Base-by-base conservation (phyloP, 768 basidiomycete genomes). In the Termitomyces heimii region DNA sequence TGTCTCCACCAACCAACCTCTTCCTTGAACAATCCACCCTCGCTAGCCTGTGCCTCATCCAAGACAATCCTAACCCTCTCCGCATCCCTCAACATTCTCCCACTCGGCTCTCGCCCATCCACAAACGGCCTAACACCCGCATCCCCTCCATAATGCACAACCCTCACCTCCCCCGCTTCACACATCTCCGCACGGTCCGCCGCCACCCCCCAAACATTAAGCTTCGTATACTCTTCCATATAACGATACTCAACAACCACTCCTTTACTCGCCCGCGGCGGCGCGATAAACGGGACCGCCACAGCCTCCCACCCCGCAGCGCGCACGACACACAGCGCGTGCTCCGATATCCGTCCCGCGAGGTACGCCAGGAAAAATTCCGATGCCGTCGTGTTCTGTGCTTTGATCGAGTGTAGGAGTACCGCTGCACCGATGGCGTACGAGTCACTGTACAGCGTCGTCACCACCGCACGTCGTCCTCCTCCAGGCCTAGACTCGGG, bases 111-210 rank as follows among this genome's bases (percentile, higher is more conserved):
- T 0, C 32, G 9, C 8, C 34, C 35, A 14, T 60, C 54, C 44
- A 71, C 54, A 40, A 67, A 67, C n/a, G 67, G 67, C 53, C 67
- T 68, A 9, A 53, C 58, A 4, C 66, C 31, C 16, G 76, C 73
- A n/a, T n/a, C n/a, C n/a, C n/a, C n/a, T n/a, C n/a, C n/a, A 60
- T 75, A 77, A 59, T 76, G 76, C 24, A 76, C 65, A 46, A 76
- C 62, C 31, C 72, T 64, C 47, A 72, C 62, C 56, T 74, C 72
- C 7, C 5, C 14, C 1, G 29, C 42, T 5, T 60, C 57, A 52
- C 59, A 57, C 57, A 75, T 60, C 8, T 62, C 68, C 14, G 71
- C 67, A 47, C 29, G 66, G 57, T 58, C 74, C 62, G 42, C 73
- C 47, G 72, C 71, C 34, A 78, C 63, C 43, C 63, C 64, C 77